These are phyloP conservation scores for Zopfia rhizophila DNA, from an alignment of 2,329 filamentous ascomycete species.

Conservation along the genomic window DNA sequence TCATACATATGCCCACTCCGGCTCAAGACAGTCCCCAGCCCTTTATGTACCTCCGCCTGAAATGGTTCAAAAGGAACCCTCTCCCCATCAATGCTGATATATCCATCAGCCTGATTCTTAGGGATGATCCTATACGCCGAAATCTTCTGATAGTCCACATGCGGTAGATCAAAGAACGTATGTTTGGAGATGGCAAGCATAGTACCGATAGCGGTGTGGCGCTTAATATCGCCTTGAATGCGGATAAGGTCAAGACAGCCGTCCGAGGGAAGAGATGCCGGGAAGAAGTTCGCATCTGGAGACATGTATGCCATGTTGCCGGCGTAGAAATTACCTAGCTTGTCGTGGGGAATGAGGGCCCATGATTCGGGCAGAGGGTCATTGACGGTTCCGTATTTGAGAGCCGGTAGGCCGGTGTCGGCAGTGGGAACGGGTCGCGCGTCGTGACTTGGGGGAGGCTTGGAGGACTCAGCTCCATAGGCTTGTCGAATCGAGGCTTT, in stretches of 20 bases:
- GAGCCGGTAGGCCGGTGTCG: constrained; percentile 67
- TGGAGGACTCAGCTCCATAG: constrained; percentile 62
- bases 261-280: constrained; percentile 82
- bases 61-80: constrained; percentile 86
- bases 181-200: constrained; percentile 77
- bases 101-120: constrained; percentile 69
- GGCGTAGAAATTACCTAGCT: constrained; percentile 90
- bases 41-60: constrained; percentile 87
- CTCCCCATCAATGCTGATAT: constrained; percentile 95
- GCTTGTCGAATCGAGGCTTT: constrained; percentile 79
- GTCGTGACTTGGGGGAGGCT: constrained; percentile 32
- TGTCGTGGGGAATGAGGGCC: constrained; percentile 77
- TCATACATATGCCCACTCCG: constrained; percentile 79
- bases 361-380: constrained; percentile 82
- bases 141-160: constrained; percentile 85
- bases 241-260: constrained; percentile 87
- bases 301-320: constrained; percentile 97
- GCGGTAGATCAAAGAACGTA: constrained; percentile 80
- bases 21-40: constrained; percentile 85
- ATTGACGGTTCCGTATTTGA: constrained; percentile 82
- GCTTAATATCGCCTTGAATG: constrained; percentile 78
- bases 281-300: constrained; percentile 86
- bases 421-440: constrained; percentile 34
- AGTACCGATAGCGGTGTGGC: constrained; percentile 73
- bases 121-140: constrained; percentile 88